These are phyloP conservation scores for Flaveria bidentis DNA, from an alignment of 129 eudicot species.

Conservation along the genomic window DNA sequence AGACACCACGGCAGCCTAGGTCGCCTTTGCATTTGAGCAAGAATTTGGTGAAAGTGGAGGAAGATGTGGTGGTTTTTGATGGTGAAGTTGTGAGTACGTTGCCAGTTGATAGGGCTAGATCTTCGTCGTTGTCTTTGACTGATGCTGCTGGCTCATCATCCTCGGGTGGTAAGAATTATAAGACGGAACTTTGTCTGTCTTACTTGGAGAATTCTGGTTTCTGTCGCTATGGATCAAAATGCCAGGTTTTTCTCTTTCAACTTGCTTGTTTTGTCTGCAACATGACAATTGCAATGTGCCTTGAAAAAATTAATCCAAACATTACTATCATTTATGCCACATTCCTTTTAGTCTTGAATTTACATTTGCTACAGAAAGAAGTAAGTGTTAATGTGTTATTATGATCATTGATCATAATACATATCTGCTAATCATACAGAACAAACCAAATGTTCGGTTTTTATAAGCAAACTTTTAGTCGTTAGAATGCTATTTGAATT, in stretches of 20 bases:
- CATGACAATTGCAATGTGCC: slow-evolving; percentile 23
- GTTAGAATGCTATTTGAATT: not conserved
- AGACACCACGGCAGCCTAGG: slow-evolving; percentile 22
- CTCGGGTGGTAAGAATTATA: slow-evolving; percentile 30
- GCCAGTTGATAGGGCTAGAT: slow-evolving; percentile 24
- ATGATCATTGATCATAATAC: not conserved
- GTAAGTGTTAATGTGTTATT: not conserved
- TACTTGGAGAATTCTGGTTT: slow-evolving; percentile 37
- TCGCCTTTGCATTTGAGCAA: slow-evolving; percentile 26
- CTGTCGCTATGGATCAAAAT: slow-evolving; percentile 36
- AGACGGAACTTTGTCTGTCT: slow-evolving; percentile 37
- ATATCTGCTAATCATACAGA: slow-evolving; percentile 3
- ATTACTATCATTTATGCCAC: not conserved
- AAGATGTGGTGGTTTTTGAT: slow-evolving; percentile 47
- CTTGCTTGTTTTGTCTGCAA: slow-evolving; percentile 17
- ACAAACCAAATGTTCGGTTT: not conserved
- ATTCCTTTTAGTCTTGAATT: slow-evolving; percentile 1
- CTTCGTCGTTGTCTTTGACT: slow-evolving; percentile 32
- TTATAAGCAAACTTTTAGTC: slow-evolving; percentile 9
- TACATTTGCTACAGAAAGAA: slow-evolving; percentile 17
- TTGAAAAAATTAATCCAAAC: not conserved
- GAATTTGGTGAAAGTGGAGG: slow-evolving; percentile 37
- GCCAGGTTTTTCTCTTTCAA: slow-evolving; percentile 37
- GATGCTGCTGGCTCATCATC: slow-evolving; percentile 40
- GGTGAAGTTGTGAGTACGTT: slow-evolving; percentile 35